These are phyloP conservation scores for Penicillium canescens DNA, from an alignment of 495 filamentous ascomycete genomes.

Conservation along the genomic window DNA sequence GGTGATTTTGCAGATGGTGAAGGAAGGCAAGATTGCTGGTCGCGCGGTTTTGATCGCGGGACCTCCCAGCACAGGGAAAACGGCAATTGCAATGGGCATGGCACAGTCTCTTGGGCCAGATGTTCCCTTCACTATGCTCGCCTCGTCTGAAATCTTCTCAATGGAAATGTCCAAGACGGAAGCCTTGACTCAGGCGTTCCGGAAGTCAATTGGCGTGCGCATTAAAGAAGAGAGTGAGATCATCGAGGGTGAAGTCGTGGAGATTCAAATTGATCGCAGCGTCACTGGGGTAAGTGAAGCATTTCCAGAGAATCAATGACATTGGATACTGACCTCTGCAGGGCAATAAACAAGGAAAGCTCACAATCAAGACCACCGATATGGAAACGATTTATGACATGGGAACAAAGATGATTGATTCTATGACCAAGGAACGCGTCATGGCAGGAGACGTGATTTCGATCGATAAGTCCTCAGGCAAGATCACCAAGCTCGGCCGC, in stretches of 20 bases:
- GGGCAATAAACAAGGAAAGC: conserved; percentile 94
- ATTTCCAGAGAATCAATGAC: not conserved
- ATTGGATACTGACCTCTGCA: conserved; percentile 31
- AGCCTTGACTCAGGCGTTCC: conserved; percentile 94
- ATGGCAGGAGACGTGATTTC: conserved; percentile 98
- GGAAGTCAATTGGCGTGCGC: conserved; percentile 92
- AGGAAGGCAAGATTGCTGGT: conserved; percentile 96
- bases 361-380: conserved; percentile 99
- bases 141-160: conserved; percentile 95
- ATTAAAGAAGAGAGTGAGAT: conserved; percentile 99
- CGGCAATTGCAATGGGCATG: conserved; percentile 98
- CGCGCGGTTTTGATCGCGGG: conserved; percentile 94
- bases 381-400: conserved; percentile 99
- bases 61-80: conserved; percentile 97
- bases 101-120: conserved; percentile 90
- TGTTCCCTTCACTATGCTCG: conserved; percentile 94
- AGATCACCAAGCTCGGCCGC: conserved; percentile 93
- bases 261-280: conserved; percentile 97
- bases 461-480: conserved; percentile 96
- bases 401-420: conserved; percentile 99
- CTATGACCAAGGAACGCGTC: conserved; percentile 97
- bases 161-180: conserved; percentile 99
- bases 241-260: conserved; percentile 98
- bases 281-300: conserved; percentile 72
- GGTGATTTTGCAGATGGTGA: conserved; percentile 96